Evolutionary conservation across 768 basidiomycete genomes (phyloP), one percentile per base, ranked within the genome.

Genomic region (Suillus americanus): DNA sequence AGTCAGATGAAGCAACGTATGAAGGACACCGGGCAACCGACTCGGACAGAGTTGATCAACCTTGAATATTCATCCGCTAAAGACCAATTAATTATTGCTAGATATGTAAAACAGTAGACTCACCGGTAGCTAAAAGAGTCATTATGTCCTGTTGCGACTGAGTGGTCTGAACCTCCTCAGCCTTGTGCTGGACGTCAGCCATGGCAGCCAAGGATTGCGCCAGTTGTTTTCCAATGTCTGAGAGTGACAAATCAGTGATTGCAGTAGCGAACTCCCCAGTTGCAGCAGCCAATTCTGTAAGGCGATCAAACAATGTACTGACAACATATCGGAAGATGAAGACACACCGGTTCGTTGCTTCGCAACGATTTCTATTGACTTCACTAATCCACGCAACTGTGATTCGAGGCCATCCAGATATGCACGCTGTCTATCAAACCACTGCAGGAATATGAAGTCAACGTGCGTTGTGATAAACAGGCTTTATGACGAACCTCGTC

Each of bases 41-140:
- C 93, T 66, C 93, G 83, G 61, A 96, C 94, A 63, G 91, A 93
- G 69, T 85, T 88, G 66, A 97, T 92, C 61, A 98, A 81, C 60
- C 97, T 83, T n/a, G 94, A 86, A 73, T 99, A 99, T 76, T 97
- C 95, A 71, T 99, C 97, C 55, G 87, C 93, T 79, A 62, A 45
- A 60, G 35, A 4, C 23, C 53, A 56, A 41, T 74, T 56, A 69
- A 65, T 20, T 7, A 18, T 33, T 20, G 63, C 6, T 64, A 14
- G 61, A 25, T 33, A 51, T 45, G 35, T 12, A 14, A 18, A 30
- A 53, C 23, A 62, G 38, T 54, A 23, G 18, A 28, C 55, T 35
- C 67, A 88, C 89, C 89, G 56, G 92, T 92, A 60, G 86, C 88
- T 83, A 95, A 82, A 35, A 99, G 74, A 1, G 91, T 90, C 37